phyloP scores from a whole-genome alignment of 768 basidiomycete species.

The Serendipita indica region DNA sequence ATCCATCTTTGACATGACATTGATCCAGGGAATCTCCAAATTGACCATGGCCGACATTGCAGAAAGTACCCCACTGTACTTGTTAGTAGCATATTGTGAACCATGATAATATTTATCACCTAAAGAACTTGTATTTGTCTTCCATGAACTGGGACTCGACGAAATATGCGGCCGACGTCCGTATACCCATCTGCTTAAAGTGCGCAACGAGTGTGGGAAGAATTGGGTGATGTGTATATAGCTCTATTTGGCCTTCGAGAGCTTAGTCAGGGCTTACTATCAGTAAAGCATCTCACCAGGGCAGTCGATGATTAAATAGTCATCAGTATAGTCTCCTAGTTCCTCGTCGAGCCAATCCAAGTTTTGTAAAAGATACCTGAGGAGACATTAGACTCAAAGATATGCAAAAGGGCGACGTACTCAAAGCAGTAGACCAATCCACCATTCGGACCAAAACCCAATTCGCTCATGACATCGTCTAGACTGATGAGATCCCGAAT shows the following conservation, averaged over 20 bases:
- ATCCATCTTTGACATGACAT: constrained; percentile 99
- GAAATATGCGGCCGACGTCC: constrained; percentile 81
- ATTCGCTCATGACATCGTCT: constrained; percentile 91
- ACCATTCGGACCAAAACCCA: constrained; percentile 92
- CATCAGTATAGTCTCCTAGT: constrained; percentile 85
- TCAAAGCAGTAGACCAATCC: constrained; percentile 98
- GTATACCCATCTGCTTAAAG: constrained; percentile 58
- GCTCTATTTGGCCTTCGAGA: constrained; percentile 78
- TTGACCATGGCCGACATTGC: constrained; percentile 99
- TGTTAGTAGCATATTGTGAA: constrained; percentile 8
- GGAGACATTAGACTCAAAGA: constrained; percentile 24
- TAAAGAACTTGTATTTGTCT: constrained; percentile 96
- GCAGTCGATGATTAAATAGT: constrained; percentile 88
- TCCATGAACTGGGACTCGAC: constrained; percentile 99
- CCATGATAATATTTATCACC: constrained; percentile 29
- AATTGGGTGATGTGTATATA: constrained; percentile 97
- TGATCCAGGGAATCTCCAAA: constrained; percentile 92
- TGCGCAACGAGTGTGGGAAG: constrained; percentile 77
- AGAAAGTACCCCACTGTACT: constrained; percentile 69
- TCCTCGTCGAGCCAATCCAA: constrained; percentile 98
- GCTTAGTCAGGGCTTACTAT: not conserved
- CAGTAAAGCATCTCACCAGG: constrained; percentile 39
- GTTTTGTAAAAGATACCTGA: constrained; percentile 87
- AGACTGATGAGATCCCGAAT: constrained; percentile 85
- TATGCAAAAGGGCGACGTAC: constrained; percentile 41